Conservation (phyloP, 345 rosid species). For the Citrus sinensis region DNA sequence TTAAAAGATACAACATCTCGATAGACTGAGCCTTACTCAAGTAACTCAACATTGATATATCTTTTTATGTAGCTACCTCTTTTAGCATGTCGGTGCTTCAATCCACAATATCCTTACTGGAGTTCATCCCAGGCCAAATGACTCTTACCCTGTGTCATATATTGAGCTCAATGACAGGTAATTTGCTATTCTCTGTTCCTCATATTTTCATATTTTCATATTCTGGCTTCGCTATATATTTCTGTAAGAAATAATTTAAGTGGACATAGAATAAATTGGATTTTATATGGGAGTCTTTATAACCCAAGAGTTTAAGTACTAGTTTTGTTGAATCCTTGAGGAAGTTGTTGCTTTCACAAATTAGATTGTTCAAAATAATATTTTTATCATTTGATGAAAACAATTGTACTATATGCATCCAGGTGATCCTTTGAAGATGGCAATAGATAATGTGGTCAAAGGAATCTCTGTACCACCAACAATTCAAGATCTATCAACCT, state of each 20-base stretch:
- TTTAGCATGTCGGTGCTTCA: conserved; percentile 53
- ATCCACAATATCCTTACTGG: conserved; percentile 46
- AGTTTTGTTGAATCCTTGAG: no score
- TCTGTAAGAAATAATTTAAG: no score
- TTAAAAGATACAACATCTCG: no score
- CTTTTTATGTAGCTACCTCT: conserved; percentile 59
- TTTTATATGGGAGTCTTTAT: no score
- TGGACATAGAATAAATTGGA: no score
- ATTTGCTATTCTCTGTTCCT: conserved; percentile 19
- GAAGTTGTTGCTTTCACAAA: not conserved
- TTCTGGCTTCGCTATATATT: no score
- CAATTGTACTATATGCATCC: not conserved
- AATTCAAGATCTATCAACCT: conserved; percentile 1
- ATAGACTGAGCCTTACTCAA: not conserved
- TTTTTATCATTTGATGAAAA: not conserved
- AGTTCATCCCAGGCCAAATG: conserved; percentile 36
- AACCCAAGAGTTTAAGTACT: no score
- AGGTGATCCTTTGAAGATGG: conserved; percentile 2
- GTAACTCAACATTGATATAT: not conserved
- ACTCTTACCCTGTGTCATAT: conserved; percentile 24
- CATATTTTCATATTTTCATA: not conserved
- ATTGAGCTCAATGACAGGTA: conserved; percentile 46
- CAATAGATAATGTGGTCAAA: conserved; percentile 3
- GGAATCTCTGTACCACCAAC: not conserved
- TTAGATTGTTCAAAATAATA: not conserved